Base-by-base conservation (phyloP, 257 asterid genomes). In the Capsicum chinense region DNA sequence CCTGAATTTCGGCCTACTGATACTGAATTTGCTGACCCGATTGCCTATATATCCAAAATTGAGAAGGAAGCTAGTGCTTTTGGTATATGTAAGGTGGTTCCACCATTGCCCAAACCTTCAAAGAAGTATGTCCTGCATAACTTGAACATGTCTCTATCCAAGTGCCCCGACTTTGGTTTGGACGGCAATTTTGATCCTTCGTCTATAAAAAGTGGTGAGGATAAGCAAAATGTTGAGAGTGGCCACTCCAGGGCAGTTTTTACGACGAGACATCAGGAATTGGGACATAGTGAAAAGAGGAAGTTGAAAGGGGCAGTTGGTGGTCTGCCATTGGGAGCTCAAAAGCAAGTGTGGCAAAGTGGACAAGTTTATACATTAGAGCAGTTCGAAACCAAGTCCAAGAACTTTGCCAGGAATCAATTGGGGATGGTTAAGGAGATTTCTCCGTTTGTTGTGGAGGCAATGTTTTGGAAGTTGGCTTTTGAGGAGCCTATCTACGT, bases 1-100 rank as follows among this genome's bases (percentile, higher is more conserved):
- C 99, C 99, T n/a, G 99, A 95, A 90, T 97, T 93, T 86, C 93
- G 91, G 71, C 99, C 98, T 0, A 95, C 99, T 0, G 98, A 95
- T 79, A 95, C 99, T 2, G 99, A 97, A 89, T 97, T 97, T 13
- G 97, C 99, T 0, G 99, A 97, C 91, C 98, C 98, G 17, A 93
- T 97, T 86, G 99, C 98, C 57, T 97, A 97, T 73, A 97, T 97
- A 84, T 95, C 98, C 13, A 95, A 97, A 87, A 97, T 97, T 70
- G 99, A 97, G 92, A 93, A 91, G 92, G 94, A 97, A 88, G 99
- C 97, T 62, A 89, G 98, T 90, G 95, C 92, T 71, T 97, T 92
- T 86, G 99, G 99, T 86, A 97, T 97, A 79, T 97, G 99, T 87
- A 97, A 97, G 88, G 93, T 97, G 70, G 93, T 97, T 88, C 99